Conservation (phyloP, 176 grass and related monocot genomes). For the Thalia dealbata region DNA sequence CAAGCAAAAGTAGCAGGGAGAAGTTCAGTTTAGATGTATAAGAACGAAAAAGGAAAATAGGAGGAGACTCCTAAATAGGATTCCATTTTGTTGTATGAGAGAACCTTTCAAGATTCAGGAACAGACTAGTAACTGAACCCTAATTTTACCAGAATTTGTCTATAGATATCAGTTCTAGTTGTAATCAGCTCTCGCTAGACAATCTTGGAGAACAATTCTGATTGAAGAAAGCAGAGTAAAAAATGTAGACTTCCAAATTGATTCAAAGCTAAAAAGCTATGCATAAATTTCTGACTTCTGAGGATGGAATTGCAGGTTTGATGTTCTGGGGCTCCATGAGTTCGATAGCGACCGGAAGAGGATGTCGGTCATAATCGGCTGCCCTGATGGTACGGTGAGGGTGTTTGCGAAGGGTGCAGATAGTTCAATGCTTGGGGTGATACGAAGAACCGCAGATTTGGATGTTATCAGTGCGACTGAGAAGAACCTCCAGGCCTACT, state of each 20-base stretch:
- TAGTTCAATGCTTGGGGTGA: slow-evolving; percentile 57
- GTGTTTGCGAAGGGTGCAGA: slow-evolving; percentile 91
- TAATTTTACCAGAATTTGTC: background rate
- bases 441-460: slow-evolving; percentile 34
- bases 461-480: slow-evolving; percentile 50
- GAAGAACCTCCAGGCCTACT: slow-evolving; percentile 70
- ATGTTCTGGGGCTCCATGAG: slow-evolving; percentile 90
- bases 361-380: slow-evolving; percentile 92
- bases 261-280: no score
- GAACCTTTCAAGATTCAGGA: background rate
- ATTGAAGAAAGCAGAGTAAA: background rate
- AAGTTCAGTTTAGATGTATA: no score
- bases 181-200: background rate
- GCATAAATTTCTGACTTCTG: background rate
- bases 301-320: slow-evolving; percentile 44
- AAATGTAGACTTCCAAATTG: no score
- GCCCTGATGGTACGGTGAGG: slow-evolving; percentile 70
- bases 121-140: background rate
- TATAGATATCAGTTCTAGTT: background rate
- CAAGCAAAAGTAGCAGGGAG: no score
- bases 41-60: no score
- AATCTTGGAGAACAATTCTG: background rate
- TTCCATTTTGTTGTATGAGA: background rate
- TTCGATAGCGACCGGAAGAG: slow-evolving; percentile 91
- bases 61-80: no score